Base-by-base conservation (phyloP, 176 grass and related monocot genomes). In the Carex myosuroides region DNA sequence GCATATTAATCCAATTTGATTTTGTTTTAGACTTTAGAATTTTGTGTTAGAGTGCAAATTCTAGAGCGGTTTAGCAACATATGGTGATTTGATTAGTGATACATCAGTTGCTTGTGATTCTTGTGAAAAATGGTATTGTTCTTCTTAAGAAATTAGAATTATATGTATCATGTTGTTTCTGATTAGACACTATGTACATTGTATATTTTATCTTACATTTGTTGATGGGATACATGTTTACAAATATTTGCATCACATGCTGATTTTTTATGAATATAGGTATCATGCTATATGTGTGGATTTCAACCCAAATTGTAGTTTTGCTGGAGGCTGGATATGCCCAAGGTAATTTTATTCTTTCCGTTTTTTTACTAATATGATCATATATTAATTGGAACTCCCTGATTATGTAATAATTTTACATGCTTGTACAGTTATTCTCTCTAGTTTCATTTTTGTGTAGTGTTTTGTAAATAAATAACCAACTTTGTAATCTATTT, bases 231-330 rank as follows among this genome's bases (percentile, higher is more conserved):
- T 32, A 32, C 32, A 32, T 32, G 74, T 39, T 66, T 77, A 75
- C 39, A 18, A 70, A 74, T 64, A 21, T 21, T 5, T 74, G 17
- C 12, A 88, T 94, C 56, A 74, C 81, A 59, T 61, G 54, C 48
- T 83, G 35, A 59, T 83, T 14, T 86, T 86, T 84, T 84, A 60
- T 26, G 56, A 80, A 67, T 59, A 63, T 79, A 98, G 95, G 95
- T 98, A 98, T 90, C 95, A 95, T 91, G 95, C 92, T 80, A 87
- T 91, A 79, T 98, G 92, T 70, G 91, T 98, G 79, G 91, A 88
- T 64, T 98, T 98, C 73, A 88, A 86, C 85, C 85, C 91, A 77
- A 88, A 94, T 79, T 85, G 10, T 41, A 48, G 88, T 81, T 81
- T 70, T 70, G 76, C 88, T 32, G 87, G 88, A 87, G 94, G 85